Base-by-base conservation (phyloP, 345 rosid genomes). In the Pistacia integerrima region DNA sequence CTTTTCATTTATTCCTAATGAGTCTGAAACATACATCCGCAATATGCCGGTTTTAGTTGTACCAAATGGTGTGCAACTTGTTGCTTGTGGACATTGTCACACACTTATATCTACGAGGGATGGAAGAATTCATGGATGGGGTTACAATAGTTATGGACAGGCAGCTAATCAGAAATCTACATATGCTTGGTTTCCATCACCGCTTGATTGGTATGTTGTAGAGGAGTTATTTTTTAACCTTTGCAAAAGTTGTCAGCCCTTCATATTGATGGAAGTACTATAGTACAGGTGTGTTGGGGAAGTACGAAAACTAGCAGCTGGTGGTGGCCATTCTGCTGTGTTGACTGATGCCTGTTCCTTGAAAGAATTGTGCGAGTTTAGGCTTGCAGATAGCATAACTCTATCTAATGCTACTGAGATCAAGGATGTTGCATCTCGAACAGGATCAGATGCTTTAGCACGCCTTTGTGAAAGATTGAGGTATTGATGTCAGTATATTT, bases 251-350 rank as follows among this genome's bases (percentile, higher is more conserved):
- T 2, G 18, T 18, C 18, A 12, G 60, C 16, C 33, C 3, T 18
- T 73, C 4, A 25, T 62, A 18, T 18, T 13, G 55, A 41, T 20
- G 76, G 48, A 56, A 56, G 16, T 18, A n/a, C 33, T 30, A 18
- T 63, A 20, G 69, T 79, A 81, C 85, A 97, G 98, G 97, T 92
- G 97, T 74, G 98, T 90, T 55, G 97, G 97, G 69, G 89, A 90
- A 87, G 97, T 94, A 76, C 84, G 94, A 64, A 97, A 97, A 82
- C 82, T 94, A 73, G 98, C 98, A 52, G 99, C 96, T 75, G 99
- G 98, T 52, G 98, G 99, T 80, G 97, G 99, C 61, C 99, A 94
- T 75, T 92, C 98, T 30, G 99, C 96, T 81, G 97, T 94, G 57
- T 82, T 97, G 82, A 89, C 97, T 4, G 94, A 97, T 86, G 98